These are phyloP conservation scores for Physcia stellaris DNA, from an alignment of 495 filamentous ascomycete genomes.

Conservation along the genomic window DNA sequence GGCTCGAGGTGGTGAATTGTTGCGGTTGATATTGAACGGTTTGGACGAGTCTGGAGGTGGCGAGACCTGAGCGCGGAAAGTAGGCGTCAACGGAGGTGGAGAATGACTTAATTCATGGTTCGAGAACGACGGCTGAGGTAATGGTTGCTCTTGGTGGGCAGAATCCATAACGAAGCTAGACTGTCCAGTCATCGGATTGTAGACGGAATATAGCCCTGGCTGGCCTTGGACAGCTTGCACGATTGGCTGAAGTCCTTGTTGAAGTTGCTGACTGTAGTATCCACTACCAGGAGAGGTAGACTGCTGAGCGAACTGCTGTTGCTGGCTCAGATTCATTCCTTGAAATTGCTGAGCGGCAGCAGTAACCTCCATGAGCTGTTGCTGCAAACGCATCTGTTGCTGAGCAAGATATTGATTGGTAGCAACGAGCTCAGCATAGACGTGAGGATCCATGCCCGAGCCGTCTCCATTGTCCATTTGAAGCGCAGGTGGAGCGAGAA, in stretches of 20 bases:
- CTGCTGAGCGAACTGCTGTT: slow-evolving; percentile 24
- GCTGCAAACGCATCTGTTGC: slow-evolving; percentile 48
- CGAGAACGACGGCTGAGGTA: slow-evolving; percentile 23
- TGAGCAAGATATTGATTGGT: slow-evolving; percentile 77
- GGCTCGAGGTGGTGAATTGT: slow-evolving; percentile 14
- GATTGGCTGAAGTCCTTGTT: slow-evolving; percentile 60
- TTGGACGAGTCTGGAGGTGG: slow-evolving; percentile 51
- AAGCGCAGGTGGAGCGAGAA: slow-evolving; percentile 70
- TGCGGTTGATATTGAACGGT: slow-evolving; percentile 38
- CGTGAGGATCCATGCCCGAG: slow-evolving; percentile 62
- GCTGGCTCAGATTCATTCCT: slow-evolving; percentile 37
- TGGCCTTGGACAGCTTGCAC: slow-evolving; percentile 53
- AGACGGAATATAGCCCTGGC: slow-evolving; percentile 65
- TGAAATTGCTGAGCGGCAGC: slow-evolving; percentile 54
- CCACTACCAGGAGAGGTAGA: slow-evolving; percentile 33
- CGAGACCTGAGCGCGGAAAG: slow-evolving; percentile 63
- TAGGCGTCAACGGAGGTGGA: slow-evolving; percentile 37
- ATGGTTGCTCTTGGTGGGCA: slow-evolving; percentile 22
- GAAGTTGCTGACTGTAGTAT: slow-evolving; percentile 55
- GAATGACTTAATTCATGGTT: slow-evolving; percentile 22
- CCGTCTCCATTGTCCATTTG: slow-evolving; percentile 49
- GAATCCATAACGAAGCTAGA: slow-evolving; percentile 59
- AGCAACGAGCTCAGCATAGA: slow-evolving; percentile 71
- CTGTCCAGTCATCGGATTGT: slow-evolving; percentile 71
- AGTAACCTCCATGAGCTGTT: slow-evolving; percentile 33